A percentile compares a stretch with the other conserved stretches of the same genome.
Evolutionary conservation across 805 yeast species (phyloP).

Genomic region (Suhomyces pyralidae): DNA sequence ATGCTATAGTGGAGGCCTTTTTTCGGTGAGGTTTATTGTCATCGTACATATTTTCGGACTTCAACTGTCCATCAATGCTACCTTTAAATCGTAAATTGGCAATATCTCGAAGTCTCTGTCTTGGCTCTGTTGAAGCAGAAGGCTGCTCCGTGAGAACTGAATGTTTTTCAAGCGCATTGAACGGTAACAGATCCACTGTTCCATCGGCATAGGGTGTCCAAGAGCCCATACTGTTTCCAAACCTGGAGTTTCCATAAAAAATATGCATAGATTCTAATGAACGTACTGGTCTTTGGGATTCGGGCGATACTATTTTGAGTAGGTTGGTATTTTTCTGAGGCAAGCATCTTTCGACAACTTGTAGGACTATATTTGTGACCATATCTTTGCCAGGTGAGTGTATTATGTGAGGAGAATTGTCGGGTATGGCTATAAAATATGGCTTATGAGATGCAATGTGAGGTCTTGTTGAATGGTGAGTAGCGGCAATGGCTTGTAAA

Average conservation of each 20-base stretch:
- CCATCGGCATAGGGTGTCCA: constrained; percentile 77
- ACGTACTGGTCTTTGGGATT: constrained; percentile 32
- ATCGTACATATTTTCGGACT: constrained; percentile 39
- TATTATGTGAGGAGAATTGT: constrained; percentile 62
- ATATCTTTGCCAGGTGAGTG: constrained; percentile 47
- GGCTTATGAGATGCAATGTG: constrained; percentile 57
- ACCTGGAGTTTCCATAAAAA: constrained; percentile 60
- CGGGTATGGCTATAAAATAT: constrained; percentile 63
- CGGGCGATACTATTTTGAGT: constrained; percentile 34
- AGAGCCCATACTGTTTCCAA: constrained; percentile 59
- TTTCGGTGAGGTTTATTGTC: constrained; percentile 22
- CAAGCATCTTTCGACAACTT: constrained; percentile 55
- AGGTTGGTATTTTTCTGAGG: constrained; percentile 44
- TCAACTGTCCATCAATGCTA: constrained; percentile 30
- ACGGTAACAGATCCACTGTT: constrained; percentile 61
- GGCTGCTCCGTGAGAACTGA: constrained; percentile 20
- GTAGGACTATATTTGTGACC: constrained; percentile 54
- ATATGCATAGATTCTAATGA: constrained; percentile 57
- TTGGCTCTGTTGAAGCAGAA: background rate
- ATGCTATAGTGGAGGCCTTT: constrained; percentile 6
- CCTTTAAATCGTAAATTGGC: constrained; percentile 68
- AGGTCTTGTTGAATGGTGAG: constrained; percentile 22
- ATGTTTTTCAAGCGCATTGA: constrained; percentile 46
- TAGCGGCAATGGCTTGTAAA: constrained; percentile 17
- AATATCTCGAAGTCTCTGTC: constrained; percentile 29